A percentile compares a stretch with the other conserved stretches of the same genome.
These are phyloP conservation scores for Tulasnella sp. DNA, from an alignment of 768 basidiomycete genomes.

Conservation along the genomic window DNA sequence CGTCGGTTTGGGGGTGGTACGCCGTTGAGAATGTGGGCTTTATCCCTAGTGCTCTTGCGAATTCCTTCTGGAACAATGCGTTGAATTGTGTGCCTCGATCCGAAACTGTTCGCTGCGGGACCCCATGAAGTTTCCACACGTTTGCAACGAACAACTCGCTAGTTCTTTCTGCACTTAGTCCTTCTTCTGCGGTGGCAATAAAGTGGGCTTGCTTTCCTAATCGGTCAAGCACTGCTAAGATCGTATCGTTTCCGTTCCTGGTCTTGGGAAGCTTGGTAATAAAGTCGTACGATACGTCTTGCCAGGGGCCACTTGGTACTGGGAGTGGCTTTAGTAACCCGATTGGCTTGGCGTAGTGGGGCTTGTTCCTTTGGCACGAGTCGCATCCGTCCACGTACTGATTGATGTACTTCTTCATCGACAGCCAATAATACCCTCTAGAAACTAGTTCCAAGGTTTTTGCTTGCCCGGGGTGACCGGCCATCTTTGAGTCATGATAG, in stretches of 20 bases:
- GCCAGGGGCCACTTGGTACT: conserved; percentile 33
- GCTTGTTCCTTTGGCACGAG: conserved; percentile 30
- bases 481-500: neutral
- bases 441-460: conserved; percentile 31
- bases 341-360: conserved; percentile 13
- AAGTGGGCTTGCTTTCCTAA: neutral
- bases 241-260: no score
- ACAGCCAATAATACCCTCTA: conserved; percentile 32
- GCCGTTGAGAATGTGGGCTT: no score
- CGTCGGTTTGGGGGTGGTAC: no score
- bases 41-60: neutral
- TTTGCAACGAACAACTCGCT: conserved; percentile 40
- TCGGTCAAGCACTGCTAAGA: neutral
- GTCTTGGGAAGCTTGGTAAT: no score
- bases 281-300: conserved; percentile 29
- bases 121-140: conserved; percentile 33
- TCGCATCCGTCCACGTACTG: conserved; percentile 33
- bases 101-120: neutral
- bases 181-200: no score
- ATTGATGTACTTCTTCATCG: conserved; percentile 28
- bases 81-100: no score
- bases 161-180: conserved; percentile 36
- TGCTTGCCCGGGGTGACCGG: conserved; percentile 25
- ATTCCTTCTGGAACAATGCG: neutral
- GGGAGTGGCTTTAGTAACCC: conserved; percentile 32